A percentile compares a stretch with the other conserved stretches of the same genome.
Conservation (phyloP, 257 asterid genomes). For the Catharanthus roseus region DNA sequence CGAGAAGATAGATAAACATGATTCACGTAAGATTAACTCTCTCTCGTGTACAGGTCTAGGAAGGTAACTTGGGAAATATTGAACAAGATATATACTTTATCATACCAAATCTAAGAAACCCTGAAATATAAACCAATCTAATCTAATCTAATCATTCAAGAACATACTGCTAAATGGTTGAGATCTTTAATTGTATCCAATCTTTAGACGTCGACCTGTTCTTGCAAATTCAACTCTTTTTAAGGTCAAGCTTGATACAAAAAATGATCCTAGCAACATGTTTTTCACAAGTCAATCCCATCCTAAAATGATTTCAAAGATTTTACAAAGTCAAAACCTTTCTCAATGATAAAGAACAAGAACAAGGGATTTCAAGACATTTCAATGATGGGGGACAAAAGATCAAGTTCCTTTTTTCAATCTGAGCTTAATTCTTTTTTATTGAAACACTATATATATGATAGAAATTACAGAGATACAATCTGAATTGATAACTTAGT, state of each 20-base stretch:
- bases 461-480: background rate
- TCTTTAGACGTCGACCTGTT: background rate
- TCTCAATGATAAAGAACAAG: background rate
- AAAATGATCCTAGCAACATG: background rate
- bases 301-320: background rate
- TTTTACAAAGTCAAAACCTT: background rate
- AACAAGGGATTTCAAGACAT: too few relatives aligned
- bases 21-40: too few relatives aligned
- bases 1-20: too few relatives aligned
- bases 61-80: too few relatives aligned
- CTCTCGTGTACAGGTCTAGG: too few relatives aligned
- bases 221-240: background rate
- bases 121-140: background rate
- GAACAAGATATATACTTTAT: background rate
- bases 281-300: slow-evolving; percentile 5
- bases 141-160: too few relatives aligned
- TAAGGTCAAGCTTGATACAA: background rate
- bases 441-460: background rate
- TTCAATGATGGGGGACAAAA: background rate
- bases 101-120: background rate
- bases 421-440: slow-evolving; percentile 9
- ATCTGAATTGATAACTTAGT: background rate
- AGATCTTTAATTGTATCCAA: background rate
- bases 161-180: too few relatives aligned
- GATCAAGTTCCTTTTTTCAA: background rate